Evolutionary conservation across 2,329 filamentous ascomycete species (phyloP), one percentile per base, ranked within the genome.

Genomic region (Alternaria novae-zelandiae): DNA sequence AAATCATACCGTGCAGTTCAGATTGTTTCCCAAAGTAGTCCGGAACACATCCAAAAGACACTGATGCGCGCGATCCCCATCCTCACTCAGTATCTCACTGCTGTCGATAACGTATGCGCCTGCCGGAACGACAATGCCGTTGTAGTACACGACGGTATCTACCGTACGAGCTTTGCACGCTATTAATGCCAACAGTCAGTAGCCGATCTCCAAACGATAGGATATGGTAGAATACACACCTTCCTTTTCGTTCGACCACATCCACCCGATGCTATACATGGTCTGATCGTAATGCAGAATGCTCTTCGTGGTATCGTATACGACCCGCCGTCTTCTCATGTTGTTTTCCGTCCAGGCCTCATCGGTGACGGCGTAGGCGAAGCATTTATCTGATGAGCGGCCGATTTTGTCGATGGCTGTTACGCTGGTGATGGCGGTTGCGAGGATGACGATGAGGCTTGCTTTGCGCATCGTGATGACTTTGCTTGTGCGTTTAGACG

Each of bases 101-200:
- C 47, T 59, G 21, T 59, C 57, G 23, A 59, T 26, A 47, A 59
- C 57, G 25, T 59, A 59, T n/a, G 49, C 36, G 17, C 57, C 57
- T 20, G 47, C 47, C 13, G 36, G 57, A n/a, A 59, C 21, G n/a
- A 32, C 47, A 6, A 32, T n/a, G n/a, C 46, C 57, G 15, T 54
- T 43, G 32, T 53, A 59, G 36, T 53, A 59, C 21, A 59, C 57
- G 36, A 30, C 26, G 21, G 50, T 45, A 15, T 59, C 47, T 26
- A 30, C 23, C 17, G 41, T 28, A 11, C 11, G n/a, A 6, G 57
- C 57, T 11, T 46, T 49, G 25, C 57, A 59, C 6, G 44, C 57
- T 59, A 45, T 53, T 5, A 43, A 17, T 20, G 8, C 36, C 20
- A 28, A 11, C 4, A 17, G 17, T 43, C 7, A 51, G 23, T 6